Evolutionary conservation across 2,329 filamentous ascomycete species (phyloP).

Genomic region (Didymella keratinophila): DNA sequence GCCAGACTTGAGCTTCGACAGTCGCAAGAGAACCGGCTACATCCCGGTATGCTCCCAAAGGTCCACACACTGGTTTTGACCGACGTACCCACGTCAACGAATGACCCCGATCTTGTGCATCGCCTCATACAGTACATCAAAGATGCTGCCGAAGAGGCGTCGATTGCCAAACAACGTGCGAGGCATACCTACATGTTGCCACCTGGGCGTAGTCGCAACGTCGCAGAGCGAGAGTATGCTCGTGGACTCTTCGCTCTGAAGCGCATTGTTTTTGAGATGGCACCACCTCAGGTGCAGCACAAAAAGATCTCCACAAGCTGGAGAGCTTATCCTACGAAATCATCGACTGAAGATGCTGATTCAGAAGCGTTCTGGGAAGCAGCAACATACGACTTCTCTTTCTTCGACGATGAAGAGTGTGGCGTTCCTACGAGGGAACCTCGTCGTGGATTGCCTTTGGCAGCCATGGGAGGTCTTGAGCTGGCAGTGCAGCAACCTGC

Average conservation of each 20-base stretch:
- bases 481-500: constrained; percentile 31
- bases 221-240: constrained; percentile 59
- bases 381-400: constrained; percentile 67
- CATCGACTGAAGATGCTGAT: constrained; percentile 66
- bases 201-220: constrained; percentile 61
- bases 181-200: constrained; percentile 65
- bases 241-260: constrained; percentile 63
- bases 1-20: constrained; percentile 44
- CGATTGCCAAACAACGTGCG: constrained; percentile 62
- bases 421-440: constrained; percentile 57
- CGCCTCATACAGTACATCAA: constrained; percentile 63
- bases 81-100: constrained; percentile 60
- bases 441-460: constrained; percentile 55
- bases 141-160: constrained; percentile 63
- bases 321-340: constrained; percentile 57
- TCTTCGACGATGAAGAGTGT: constrained; percentile 67
- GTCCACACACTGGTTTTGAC: constrained; percentile 65
- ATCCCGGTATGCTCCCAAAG: constrained; percentile 64
- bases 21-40: constrained; percentile 51
- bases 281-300: constrained; percentile 30
- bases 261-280: constrained; percentile 63
- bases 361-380: constrained; percentile 67
- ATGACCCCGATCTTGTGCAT: constrained; percentile 48
- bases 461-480: constrained; percentile 56
- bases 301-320: constrained; percentile 55